Base-by-base conservation (phyloP, 148 eudicot species). In the Camellia japonica region DNA sequence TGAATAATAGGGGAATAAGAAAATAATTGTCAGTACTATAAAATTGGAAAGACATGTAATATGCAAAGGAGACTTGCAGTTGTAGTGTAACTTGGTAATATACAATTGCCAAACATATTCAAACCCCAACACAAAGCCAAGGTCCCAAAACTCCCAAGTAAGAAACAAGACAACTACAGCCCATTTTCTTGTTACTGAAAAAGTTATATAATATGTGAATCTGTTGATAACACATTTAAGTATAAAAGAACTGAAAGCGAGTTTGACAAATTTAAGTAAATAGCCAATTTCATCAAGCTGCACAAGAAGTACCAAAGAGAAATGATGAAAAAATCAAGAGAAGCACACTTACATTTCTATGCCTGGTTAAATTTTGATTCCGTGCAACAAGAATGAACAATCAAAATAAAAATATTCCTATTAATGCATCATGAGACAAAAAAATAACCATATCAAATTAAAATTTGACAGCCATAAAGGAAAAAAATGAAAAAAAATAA, bases 1-100 rank as follows among this genome's bases (percentile, higher is more conserved):
- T 97, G 83, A 20, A 81, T 7, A 42, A 56, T 52, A 56, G 52
- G 59, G 61, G 9, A 38, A 19, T 19, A 3, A 18, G 1, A 52
- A 15, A n/a, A 75, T 8, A 43, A 56, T 20, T 8, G 12, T 60
- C 64, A 41, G 23, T 47, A 61, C 15, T 58, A 61, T 71, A 38
- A 20, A 62, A 47, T 4, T 19, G 38, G 43, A 47, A 62, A 62
- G 58, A 44, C 5, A 19, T 42, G n/a, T 44, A 64, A 43, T 46
- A 20, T 76, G 13, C 73, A 70, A 23, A 47, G 38, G 38, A 70
- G 38, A n/a, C 4, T 47, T 47, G 55, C 19, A 30, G 20, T 11
- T 20, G 10, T 12, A 47, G 14, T 3, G 5, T 19, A 47, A 49
- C 59, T 47, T n/a, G 41, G 59, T 71, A 49, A 19, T 15, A 71